Evolutionary conservation across 129 eudicot genomes (phyloP).

Genomic region (Pittosporum tobira): DNA sequence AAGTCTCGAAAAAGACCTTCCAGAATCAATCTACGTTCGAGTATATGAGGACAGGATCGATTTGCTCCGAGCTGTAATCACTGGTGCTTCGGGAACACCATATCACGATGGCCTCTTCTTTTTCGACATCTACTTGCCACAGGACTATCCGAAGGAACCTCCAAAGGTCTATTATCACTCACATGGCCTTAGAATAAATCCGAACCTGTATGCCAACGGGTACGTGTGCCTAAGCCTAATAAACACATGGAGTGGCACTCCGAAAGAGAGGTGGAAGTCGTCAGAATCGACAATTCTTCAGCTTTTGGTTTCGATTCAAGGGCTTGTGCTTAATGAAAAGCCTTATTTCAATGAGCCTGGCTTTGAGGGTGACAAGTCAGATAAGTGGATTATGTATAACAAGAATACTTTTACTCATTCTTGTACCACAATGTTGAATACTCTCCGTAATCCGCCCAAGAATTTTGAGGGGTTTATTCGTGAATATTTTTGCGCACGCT

Average conservation of each 20-base stretch:
- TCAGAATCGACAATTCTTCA: background rate
- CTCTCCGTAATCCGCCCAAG: constrained; percentile 14
- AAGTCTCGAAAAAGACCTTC: background rate
- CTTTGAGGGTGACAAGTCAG: no score
- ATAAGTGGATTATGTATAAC: no score
- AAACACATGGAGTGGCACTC: constrained; percentile 1
- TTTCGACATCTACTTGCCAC: background rate
- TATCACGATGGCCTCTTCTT: constrained; percentile 8
- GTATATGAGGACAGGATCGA: background rate
- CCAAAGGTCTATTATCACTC: background rate
- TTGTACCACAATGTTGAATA: constrained; percentile 25
- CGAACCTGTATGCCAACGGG: background rate
- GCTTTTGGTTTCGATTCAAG: constrained; percentile 14
- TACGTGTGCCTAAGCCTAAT: background rate
- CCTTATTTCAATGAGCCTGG: constrained; percentile 4
- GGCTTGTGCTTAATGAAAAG: constrained; percentile 6
- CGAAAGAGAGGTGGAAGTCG: background rate
- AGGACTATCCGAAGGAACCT: background rate
- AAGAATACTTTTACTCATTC: constrained; percentile 14
- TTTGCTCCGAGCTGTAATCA: constrained; percentile 7
- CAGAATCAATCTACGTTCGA: background rate
- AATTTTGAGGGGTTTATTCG: constrained; percentile 23
- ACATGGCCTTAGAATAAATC: background rate
- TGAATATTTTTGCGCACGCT: constrained; percentile 18
- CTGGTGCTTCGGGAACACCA: background rate